Base-by-base conservation (phyloP, 768 basidiomycete species). In the Leccinum boreale region DNA sequence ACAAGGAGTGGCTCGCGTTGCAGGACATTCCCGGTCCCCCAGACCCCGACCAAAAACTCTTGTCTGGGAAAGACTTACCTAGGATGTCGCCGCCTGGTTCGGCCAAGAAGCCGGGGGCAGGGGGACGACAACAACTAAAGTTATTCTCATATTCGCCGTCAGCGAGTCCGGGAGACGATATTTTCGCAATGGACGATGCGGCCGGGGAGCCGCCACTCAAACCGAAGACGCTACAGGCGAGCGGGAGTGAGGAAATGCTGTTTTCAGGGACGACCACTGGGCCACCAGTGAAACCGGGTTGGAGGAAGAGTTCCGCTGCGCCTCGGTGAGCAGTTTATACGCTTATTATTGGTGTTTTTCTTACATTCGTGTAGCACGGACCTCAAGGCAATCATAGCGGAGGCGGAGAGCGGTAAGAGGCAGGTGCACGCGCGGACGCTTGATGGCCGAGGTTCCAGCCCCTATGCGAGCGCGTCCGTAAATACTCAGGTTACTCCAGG, bases 361-460 rank as follows among this genome's bases (percentile, higher is more conserved):
- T 60, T 35, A 63, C 56, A 39, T n/a, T 44, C 23, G 11, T 59
- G 9, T 59, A 94, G 90, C 23, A 83, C 86, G 12, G 91, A 96
- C 67, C 87, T 98, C 82, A 89, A 88, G 65, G 74, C 82, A 15
- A 83, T 98, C 57, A 92, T 98, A 83, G 90, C 88, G 0, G 94
- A 94, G 70, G 81, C 87, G 1, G 84, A 79, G 50, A 73, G 65
- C 15, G 69, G 58, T 29, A 71, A 63, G 55, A 65, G 52, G 15
- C 56, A 58, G 19, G 56, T 51, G 31, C 36, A 60, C 31, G 21
- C 35, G 33, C 42, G 31, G 19, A 14, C 51, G 19, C 19, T 55
- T 4, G 50, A 65, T 51, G 17, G 36, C 10, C 57, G n/a, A 42
- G 50, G 55, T 23, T 24, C 57, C 15, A 19, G 39, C 45, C 28